Percentiles rank a stretch among this genome's conserved stretches.
Conservation (phyloP, 139 green algal genomes). For the Penium margaritaceum region DNA sequence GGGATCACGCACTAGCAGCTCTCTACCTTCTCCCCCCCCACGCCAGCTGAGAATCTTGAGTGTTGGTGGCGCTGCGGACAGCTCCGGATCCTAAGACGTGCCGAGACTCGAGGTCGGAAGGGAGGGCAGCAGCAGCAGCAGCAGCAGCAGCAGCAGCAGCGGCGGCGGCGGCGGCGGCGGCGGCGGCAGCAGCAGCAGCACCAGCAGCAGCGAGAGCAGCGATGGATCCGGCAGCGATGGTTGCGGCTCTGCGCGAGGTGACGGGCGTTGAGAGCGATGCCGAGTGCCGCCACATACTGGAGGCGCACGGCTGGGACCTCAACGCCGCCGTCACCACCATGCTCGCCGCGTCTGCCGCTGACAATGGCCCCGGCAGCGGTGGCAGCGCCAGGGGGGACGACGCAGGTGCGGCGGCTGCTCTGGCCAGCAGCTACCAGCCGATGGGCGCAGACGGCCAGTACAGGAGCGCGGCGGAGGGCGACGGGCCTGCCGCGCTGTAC, state of each 20-base stretch:
- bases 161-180: background rate
- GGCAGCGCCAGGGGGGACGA: background rate
- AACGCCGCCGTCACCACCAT: slow-evolving; percentile 24
- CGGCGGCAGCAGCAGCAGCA: background rate
- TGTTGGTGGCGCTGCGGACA: no score
- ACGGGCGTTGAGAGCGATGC: slow-evolving; percentile 12
- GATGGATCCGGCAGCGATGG: no score
- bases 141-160: no score
- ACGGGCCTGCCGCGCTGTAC: no score
- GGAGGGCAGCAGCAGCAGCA: no score
- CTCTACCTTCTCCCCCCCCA: no score
- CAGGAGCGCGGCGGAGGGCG: no score
- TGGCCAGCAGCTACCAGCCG: background rate
- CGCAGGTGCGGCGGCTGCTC: background rate
- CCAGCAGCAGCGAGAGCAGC: background rate
- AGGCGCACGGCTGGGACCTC: slow-evolving; percentile 33
- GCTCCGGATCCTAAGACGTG: no score
- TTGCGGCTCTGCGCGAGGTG: slow-evolving; percentile 14
- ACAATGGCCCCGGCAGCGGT: background rate
- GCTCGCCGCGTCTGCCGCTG: slow-evolving; percentile 15
- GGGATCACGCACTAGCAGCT: no score
- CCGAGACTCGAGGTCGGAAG: no score
- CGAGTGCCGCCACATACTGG: slow-evolving; percentile 24
- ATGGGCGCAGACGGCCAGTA: no score
- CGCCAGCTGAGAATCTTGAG: no score